phyloP scores from a whole-genome alignment of 768 basidiomycete genomes.

The Calocera cornea region DNA sequence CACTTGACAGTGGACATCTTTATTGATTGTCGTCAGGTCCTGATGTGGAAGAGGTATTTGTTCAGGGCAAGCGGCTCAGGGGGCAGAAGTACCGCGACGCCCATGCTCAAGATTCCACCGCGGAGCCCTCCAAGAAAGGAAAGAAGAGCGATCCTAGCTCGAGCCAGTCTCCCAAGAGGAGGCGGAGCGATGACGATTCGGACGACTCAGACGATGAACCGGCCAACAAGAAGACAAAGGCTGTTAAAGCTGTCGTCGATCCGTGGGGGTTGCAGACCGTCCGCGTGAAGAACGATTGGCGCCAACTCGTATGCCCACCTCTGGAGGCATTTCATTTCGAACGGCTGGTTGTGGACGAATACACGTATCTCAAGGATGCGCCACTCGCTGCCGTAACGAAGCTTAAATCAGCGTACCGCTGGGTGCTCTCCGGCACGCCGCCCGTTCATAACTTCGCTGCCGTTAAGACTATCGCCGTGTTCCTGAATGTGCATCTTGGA shows the following conservation, averaged over 20 bases:
- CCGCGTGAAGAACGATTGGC: conserved; percentile 59
- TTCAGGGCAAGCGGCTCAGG: conserved; percentile 49
- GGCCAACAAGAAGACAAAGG: conserved; percentile 16
- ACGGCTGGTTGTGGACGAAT: conserved; percentile 84
- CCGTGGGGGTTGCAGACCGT: conserved; percentile 61
- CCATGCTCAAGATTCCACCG: not conserved
- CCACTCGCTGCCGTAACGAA: conserved; percentile 64
- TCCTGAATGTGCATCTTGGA: conserved; percentile 81
- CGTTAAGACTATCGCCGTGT: conserved; percentile 79
- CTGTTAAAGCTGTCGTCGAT: conserved; percentile 25
- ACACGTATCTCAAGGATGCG: conserved; percentile 78
- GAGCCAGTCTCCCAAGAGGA: conserved; percentile 35
- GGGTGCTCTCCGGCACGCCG: conserved; percentile 96
- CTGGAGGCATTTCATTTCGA: conserved; percentile 88
- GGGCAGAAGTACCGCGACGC: conserved; percentile 56
- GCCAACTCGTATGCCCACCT: conserved; percentile 64
- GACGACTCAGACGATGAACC: conserved; percentile 16
- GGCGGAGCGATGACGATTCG: conserved; percentile 33
- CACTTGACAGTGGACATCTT: no score
- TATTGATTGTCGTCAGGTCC: conserved; percentile 23
- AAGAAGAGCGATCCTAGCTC: conserved; percentile 19
- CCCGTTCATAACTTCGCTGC: conserved; percentile 83
- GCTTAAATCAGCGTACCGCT: conserved; percentile 63
- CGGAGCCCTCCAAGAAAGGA: conserved; percentile 11
- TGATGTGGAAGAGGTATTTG: conserved; percentile 33